A percentile compares a stretch with the other conserved stretches of the same genome.
Conservation (phyloP, 148 eudicot species). For the Polygonum maritimum region DNA sequence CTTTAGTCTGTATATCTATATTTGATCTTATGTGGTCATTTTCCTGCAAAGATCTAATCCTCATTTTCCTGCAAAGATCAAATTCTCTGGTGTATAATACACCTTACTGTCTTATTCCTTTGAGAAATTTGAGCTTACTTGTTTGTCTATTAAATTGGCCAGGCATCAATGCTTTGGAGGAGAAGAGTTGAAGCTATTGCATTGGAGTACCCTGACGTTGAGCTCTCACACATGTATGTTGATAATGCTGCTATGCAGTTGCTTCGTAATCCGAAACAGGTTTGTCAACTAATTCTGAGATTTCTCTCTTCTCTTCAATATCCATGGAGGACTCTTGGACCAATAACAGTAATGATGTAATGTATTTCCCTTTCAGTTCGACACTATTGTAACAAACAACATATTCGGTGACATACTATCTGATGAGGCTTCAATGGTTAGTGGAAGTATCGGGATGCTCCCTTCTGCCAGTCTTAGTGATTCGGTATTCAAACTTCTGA, state of each 20-base stretch:
- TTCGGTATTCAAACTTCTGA: slow-evolving; percentile 33
- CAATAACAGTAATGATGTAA: not conserved
- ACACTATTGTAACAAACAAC: slow-evolving; percentile 88
- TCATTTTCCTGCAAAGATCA: not conserved
- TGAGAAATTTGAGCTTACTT: not conserved
- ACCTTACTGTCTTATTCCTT: not conserved
- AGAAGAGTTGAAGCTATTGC: slow-evolving; percentile 61
- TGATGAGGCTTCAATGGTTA: slow-evolving; percentile 93
- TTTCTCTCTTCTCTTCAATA: not conserved
- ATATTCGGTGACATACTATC: slow-evolving; percentile 94
- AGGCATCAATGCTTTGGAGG: slow-evolving; percentile 98
- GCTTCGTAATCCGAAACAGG: slow-evolving; percentile 94
- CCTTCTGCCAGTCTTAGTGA: slow-evolving; percentile 88
- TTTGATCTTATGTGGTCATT: not conserved
- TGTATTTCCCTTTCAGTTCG: slow-evolving; percentile 54
- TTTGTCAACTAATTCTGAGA: slow-evolving; percentile 8
- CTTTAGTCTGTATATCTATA: not conserved
- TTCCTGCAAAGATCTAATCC: not conserved
- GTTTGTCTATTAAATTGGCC: not conserved
- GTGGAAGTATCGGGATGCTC: slow-evolving; percentile 98
- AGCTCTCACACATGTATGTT: slow-evolving; percentile 95
- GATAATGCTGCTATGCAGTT: slow-evolving; percentile 99
- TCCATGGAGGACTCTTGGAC: not conserved
- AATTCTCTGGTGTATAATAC: not conserved
- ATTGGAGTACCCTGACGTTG: slow-evolving; percentile 83